Conservation (phyloP, 2,329 filamentous ascomycete genomes). For the Apiospora aurea region DNA sequence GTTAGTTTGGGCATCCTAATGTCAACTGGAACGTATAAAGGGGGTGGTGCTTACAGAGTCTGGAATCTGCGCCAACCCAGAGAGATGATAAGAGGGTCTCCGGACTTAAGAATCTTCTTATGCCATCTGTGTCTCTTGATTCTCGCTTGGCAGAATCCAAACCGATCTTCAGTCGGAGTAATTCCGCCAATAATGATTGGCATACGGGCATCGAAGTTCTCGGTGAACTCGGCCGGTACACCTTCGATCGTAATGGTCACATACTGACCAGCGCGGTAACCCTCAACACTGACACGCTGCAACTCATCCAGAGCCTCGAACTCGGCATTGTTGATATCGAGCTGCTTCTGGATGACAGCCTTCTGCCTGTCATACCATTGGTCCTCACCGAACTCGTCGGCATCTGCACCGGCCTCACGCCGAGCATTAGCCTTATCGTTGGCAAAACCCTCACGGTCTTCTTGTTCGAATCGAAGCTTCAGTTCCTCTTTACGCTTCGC, state of each 20-base stretch:
- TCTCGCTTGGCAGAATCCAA: conserved; percentile 92
- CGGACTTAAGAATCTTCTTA: conserved; percentile 98
- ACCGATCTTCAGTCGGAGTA: conserved; percentile 90
- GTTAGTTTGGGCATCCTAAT: background rate
- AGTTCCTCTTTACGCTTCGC: conserved; percentile 93
- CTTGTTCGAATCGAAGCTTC: conserved; percentile 92
- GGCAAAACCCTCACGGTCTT: conserved; percentile 94
- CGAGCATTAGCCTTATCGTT: conserved; percentile 85
- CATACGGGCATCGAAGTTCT: conserved; percentile 79
- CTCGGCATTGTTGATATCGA: conserved; percentile 95
- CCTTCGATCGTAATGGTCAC: conserved; percentile 88
- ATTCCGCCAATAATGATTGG: conserved; percentile 93
- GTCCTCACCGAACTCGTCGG: conserved; percentile 91
- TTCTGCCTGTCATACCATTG: conserved; percentile 99
- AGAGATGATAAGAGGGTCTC: conserved; percentile 96
- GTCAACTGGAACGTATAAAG: too few relatives aligned
- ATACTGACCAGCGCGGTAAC: conserved; percentile 90
- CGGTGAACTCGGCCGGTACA: conserved; percentile 89
- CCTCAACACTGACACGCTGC: conserved; percentile 85
- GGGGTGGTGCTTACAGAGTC: conserved; percentile 55
- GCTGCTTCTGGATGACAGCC: conserved; percentile 90
- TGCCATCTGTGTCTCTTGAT: conserved; percentile 99
- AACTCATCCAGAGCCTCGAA: conserved; percentile 86
- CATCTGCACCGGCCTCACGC: conserved; percentile 66
- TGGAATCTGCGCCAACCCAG: conserved; percentile 97